A percentile compares a stretch with the other conserved stretches of the same genome.
These are phyloP conservation scores for Przewalskia tangutica DNA, from an alignment of 257 asterid species.

Conservation along the genomic window DNA sequence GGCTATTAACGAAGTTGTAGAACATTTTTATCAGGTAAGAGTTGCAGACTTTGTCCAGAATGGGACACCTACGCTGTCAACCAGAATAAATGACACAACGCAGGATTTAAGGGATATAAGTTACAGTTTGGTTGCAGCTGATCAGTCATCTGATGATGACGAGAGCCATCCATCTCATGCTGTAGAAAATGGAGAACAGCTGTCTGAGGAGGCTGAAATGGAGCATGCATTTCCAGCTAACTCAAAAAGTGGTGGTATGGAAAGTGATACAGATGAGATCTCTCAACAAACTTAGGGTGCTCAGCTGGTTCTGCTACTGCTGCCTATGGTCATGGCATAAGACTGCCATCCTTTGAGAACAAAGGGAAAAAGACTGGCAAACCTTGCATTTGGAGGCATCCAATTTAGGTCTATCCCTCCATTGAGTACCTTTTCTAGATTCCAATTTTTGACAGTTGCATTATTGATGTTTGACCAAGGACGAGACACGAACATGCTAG, in stretches of 20 bases:
- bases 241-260: conserved; percentile 14
- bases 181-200: conserved; percentile 36
- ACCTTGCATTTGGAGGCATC: background rate
- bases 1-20: background rate
- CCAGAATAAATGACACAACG: background rate
- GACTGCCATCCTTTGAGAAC: background rate
- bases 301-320: background rate
- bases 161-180: conserved; percentile 19
- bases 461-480: background rate
- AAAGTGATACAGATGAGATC: conserved; percentile 6
- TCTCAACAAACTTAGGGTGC: conserved; percentile 2
- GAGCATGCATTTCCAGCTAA: conserved; percentile 10
- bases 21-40: conserved; percentile 45
- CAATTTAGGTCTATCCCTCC: background rate
- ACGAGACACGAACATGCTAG: background rate
- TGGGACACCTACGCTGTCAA: conserved; percentile 6
- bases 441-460: background rate
- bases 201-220: conserved; percentile 35
- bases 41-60: conserved; percentile 50
- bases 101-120: conserved; percentile 17
- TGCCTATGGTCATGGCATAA: background rate
- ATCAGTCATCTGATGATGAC: conserved; percentile 10
- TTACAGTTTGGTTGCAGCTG: conserved; percentile 13
- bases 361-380: background rate
- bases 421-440: background rate